These are phyloP conservation scores for Dioscorea cayenensis DNA, from an alignment of 116 monocot species.

Conservation along the genomic window DNA sequence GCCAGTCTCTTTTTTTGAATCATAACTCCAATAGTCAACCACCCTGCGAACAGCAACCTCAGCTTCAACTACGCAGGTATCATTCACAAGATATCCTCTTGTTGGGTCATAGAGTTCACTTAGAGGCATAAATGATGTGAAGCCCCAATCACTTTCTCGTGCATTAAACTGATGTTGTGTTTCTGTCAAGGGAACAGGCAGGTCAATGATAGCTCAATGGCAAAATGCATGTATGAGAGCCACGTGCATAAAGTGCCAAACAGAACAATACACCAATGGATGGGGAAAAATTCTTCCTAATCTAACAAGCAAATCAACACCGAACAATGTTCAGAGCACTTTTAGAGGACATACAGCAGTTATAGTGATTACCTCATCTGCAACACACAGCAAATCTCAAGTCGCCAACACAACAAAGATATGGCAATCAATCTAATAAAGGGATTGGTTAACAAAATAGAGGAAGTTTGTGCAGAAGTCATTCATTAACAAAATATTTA, in stretches of 20 bases:
- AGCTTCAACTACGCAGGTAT: conserved; percentile 77
- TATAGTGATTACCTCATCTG: not conserved
- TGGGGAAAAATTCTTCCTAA: not conserved
- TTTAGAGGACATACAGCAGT: too few relatives aligned
- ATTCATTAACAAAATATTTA: not conserved
- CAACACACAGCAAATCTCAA: not conserved
- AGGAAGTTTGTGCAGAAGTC: not conserved
- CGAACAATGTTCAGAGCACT: too few relatives aligned
- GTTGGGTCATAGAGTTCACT: conserved; percentile 78
- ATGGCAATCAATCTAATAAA: not conserved
- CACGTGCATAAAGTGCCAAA: too few relatives aligned
- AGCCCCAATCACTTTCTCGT: conserved; percentile 95
- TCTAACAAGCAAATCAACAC: not conserved
- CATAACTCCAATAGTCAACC: conserved; percentile 84
- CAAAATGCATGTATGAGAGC: too few relatives aligned
- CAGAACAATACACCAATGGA: too few relatives aligned
- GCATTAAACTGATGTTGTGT: conserved; percentile 88
- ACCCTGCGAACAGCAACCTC: conserved; percentile 79
- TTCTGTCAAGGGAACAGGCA: conserved; percentile 28
- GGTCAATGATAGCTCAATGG: too few relatives aligned
- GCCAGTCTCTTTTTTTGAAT: conserved; percentile 94
- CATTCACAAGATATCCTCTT: conserved; percentile 85
- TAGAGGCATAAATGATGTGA: conserved; percentile 95
- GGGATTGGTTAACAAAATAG: not conserved
- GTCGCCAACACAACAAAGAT: not conserved